Percentiles rank a stretch among this genome's conserved stretches.
Evolutionary conservation across 164 flowering plant genomes (phyloP).

Genomic region (Annona squamosa): DNA sequence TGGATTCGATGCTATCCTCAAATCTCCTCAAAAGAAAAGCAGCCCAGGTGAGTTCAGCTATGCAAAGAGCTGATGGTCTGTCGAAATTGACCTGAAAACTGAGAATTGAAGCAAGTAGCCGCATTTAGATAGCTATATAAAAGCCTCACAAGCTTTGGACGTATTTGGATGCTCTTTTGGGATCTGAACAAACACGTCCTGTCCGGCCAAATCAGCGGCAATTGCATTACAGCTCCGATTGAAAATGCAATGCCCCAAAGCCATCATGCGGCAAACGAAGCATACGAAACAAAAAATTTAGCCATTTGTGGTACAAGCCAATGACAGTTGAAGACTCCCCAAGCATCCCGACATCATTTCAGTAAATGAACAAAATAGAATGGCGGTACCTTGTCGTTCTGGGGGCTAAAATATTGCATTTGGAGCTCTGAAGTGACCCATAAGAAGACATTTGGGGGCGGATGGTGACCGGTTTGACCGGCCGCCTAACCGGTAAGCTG

Average conservation of each 20-base stretch:
- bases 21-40: neutral
- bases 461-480: neutral
- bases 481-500: neutral
- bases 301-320: neutral
- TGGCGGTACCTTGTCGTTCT: neutral
- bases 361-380: neutral
- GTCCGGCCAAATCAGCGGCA: neutral
- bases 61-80: constrained; percentile 50
- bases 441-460: too few relatives aligned
- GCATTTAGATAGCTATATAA: neutral
- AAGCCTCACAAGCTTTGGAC: neutral
- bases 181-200: neutral
- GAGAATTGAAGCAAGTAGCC: neutral
- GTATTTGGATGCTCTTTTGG: neutral
- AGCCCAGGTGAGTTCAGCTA: constrained; percentile 57
- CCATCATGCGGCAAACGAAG: neutral
- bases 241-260: neutral
- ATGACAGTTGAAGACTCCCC: too few relatives aligned
- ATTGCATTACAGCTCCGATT: neutral
- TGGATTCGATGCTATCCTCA: neutral
- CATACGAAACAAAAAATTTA: neutral
- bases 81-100: constrained; percentile 32
- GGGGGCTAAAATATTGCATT: neutral
- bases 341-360: neutral
- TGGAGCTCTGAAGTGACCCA: too few relatives aligned